Percentiles rank a stretch among this genome's conserved stretches.
Evolutionary conservation across 73 alveolate genomes (phyloP).

Genomic region (Uronychia setigera): DNA sequence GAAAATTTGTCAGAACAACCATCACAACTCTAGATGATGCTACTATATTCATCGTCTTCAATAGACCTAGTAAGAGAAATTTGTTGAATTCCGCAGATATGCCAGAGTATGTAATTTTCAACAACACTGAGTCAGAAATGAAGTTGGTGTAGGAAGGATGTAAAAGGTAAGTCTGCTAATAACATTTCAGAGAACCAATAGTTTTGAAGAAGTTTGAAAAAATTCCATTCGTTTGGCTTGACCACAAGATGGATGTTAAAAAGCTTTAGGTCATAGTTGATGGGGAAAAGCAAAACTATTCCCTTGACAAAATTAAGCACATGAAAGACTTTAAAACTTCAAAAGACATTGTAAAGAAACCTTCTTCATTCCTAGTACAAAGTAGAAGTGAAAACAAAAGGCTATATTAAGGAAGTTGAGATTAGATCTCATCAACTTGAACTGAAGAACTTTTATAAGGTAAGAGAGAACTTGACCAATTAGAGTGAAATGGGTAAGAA

Average conservation of each 20-base stretch:
- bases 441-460: neutral
- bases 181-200: neutral
- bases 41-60: constrained; percentile 49
- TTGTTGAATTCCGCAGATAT: neutral
- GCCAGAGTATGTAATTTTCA: constrained; percentile 56
- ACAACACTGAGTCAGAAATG: constrained; percentile 33
- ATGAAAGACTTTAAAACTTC: neutral
- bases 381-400: neutral
- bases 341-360: neutral
- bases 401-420: neutral
- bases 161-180: constrained; percentile 1
- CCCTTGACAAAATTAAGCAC: constrained; percentile 53
- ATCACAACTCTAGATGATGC: constrained; percentile 73
- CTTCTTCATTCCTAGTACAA: neutral
- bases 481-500: neutral
- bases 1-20: constrained; percentile 43
- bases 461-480: neutral
- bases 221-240: constrained; percentile 63
- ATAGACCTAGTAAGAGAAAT: constrained; percentile 43
- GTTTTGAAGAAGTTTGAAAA: neutral
- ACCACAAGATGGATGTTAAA: constrained; percentile 24
- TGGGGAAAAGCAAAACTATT: constrained; percentile 9
- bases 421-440: neutral
- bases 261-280: constrained; percentile 26
- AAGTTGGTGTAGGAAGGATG: neutral